A percentile compares a stretch with the other conserved stretches of the same genome.
Evolutionary conservation across 1,284 basidiomycete species (phyloP).

Genomic region (Pascua guehoae): DNA sequence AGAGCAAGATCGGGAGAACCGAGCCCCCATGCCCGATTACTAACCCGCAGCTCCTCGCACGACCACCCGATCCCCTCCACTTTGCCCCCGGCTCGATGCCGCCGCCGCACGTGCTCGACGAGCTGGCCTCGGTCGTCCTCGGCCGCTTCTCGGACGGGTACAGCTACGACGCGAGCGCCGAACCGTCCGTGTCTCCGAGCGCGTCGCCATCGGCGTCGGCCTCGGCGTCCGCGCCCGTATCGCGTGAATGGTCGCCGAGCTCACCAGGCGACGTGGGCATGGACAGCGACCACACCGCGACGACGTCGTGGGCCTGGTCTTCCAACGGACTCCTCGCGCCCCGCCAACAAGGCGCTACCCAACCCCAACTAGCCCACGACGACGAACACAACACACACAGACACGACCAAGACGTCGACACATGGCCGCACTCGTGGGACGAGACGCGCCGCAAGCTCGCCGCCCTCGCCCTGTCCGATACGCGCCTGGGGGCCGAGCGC

Average conservation of each 20-base stretch:
- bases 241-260: no score
- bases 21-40: conserved; percentile 1
- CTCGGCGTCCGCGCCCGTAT: no score
- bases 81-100: conserved; percentile 46
- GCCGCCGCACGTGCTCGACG: conserved; percentile 38
- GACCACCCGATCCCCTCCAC: conserved; percentile 35
- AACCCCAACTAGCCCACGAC: no score
- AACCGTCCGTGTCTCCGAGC: not conserved
- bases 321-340: no score
- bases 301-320: no score
- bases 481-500: conserved; percentile 26
- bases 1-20: conserved; percentile 5
- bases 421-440: conserved; percentile 40
- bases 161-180: not conserved
- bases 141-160: not conserved
- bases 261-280: no score
- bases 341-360: no score
- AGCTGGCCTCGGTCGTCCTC: conserved; percentile 39
- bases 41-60: conserved; percentile 20
- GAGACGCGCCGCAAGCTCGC: conserved; percentile 40
- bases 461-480: conserved; percentile 36
- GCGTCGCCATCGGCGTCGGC: no score
- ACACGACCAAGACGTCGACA: not conserved
- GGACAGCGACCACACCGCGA: no score
- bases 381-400: not conserved